Evolutionary conservation across 2,329 filamentous ascomycete genomes (phyloP).

Genomic region (Ascochyta koolunga): DNA sequence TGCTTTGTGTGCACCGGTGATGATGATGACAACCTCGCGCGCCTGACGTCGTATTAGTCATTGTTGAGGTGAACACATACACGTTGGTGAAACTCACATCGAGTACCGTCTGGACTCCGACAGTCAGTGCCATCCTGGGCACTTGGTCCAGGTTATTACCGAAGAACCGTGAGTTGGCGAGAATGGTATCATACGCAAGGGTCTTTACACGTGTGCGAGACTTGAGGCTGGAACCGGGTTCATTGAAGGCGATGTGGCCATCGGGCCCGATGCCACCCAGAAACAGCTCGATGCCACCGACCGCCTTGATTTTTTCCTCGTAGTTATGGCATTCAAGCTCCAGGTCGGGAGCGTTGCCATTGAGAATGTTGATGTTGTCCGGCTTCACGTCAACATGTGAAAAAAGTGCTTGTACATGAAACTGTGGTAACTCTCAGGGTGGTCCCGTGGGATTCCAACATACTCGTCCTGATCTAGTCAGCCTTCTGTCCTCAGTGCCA

Average conservation of each 20-base stretch:
- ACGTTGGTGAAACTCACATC: conserved; percentile 55
- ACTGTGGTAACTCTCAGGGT: conserved; percentile 85
- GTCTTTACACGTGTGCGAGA: conserved; percentile 86
- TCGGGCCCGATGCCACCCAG: conserved; percentile 85
- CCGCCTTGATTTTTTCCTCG: conserved; percentile 75
- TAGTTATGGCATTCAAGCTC: conserved; percentile 79
- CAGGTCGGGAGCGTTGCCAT: conserved; percentile 78
- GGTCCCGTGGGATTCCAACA: conserved; percentile 79
- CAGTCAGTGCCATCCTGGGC: conserved; percentile 81
- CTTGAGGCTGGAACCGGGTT: conserved; percentile 78
- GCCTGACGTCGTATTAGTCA: conserved; percentile 52
- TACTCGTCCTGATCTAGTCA: conserved; percentile 73
- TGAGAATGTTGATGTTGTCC: conserved; percentile 81
- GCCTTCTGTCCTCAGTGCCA: conserved; percentile 19
- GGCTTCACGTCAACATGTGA: conserved; percentile 82
- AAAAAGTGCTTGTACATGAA: conserved; percentile 97
- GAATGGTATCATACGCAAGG: conserved; percentile 82
- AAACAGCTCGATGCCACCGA: conserved; percentile 84
- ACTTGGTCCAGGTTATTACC: conserved; percentile 74
- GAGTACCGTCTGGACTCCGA: conserved; percentile 82
- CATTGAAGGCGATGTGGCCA: conserved; percentile 90
- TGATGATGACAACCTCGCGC: conserved; percentile 81
- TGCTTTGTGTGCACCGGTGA: conserved; percentile 80
- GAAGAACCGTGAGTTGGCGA: conserved; percentile 87
- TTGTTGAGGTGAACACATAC: conserved; percentile 10